Percentiles rank a stretch among this genome's conserved stretches.
These are phyloP conservation scores for Aspergillus vadensis DNA, from an alignment of 2,329 filamentous ascomycete species.

Conservation along the genomic window DNA sequence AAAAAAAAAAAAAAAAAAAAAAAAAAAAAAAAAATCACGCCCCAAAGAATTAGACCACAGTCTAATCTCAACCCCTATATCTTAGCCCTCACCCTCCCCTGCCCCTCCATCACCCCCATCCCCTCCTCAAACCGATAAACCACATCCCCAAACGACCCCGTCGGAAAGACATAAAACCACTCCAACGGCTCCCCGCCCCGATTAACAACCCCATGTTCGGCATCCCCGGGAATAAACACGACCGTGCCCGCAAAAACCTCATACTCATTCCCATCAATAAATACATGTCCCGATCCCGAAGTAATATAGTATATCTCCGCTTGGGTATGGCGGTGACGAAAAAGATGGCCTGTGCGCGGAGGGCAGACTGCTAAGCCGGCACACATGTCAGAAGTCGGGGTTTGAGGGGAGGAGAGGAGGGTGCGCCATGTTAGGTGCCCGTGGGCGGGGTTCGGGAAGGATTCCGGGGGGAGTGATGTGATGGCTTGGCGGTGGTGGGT, in stretches of 20 bases:
- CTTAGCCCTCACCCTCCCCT: too few species aligned
- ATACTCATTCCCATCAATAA: conserved; percentile 40
- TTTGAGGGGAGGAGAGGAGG: conserved; percentile 39
- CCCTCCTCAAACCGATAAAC: conserved; percentile 38
- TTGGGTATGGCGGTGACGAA: conserved; percentile 44
- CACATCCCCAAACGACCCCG: conserved; percentile 41
- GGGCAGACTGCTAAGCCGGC: conserved; percentile 43
- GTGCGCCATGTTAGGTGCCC: conserved; percentile 43
- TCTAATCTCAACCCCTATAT: too few species aligned
- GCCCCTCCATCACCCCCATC: too few species aligned
- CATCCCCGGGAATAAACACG: conserved; percentile 47
- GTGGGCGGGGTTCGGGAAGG: conserved; percentile 16
- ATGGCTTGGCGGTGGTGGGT: background rate
- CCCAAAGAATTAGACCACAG: too few species aligned
- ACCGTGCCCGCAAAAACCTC: conserved; percentile 32
- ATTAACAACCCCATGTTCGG: conserved; percentile 46
- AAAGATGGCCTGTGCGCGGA: conserved; percentile 37
- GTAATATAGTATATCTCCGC: conserved; percentile 49
- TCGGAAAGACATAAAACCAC: conserved; percentile 48
- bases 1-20: too few species aligned
- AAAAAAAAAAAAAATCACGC: too few species aligned
- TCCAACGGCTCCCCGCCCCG: conserved; percentile 29
- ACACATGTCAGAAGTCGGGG: conserved; percentile 39
- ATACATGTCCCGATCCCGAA: conserved; percentile 40
- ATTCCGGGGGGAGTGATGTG: conserved; percentile 14